These are phyloP conservation scores for Penicillium odoratum DNA, from an alignment of 495 filamentous ascomycete genomes.

Conservation along the genomic window DNA sequence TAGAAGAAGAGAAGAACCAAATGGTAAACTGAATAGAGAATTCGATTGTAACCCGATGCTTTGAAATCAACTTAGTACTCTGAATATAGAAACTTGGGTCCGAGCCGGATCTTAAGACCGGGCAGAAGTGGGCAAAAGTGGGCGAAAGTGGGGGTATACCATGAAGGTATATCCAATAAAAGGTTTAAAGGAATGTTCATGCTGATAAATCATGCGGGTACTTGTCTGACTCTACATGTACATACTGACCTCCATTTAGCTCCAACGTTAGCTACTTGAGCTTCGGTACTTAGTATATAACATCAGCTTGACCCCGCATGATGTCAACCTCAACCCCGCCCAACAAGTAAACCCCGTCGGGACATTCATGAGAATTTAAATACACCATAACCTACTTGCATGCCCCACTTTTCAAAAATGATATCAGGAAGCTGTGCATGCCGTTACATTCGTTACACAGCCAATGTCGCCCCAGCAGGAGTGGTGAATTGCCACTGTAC, in stretches of 20 bases:
- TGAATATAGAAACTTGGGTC: slow-evolving; percentile 9
- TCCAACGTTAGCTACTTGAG: background rate
- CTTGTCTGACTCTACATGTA: too few species aligned
- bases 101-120: slow-evolving; percentile 1
- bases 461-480: slow-evolving; percentile 13
- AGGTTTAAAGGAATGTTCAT: too few species aligned
- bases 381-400: background rate
- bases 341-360: background rate
- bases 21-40: background rate
- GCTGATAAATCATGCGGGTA: too few species aligned
- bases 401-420: slow-evolving; percentile 8
- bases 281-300: background rate
- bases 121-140: background rate
- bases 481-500: slow-evolving; percentile 33
- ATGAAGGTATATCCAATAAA: background rate
- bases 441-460: slow-evolving; percentile 24
- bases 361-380: too few species aligned
- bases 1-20: background rate
- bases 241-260: background rate
- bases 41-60: background rate
- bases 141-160: slow-evolving; percentile 10
- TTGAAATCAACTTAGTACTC: slow-evolving; percentile 9
- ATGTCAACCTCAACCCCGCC: slow-evolving; percentile 6
- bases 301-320: slow-evolving; percentile 3
- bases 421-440: slow-evolving; percentile 33